Conservation (phyloP, 2,329 filamentous ascomycete species). For the Arthrocladium fulminans region DNA sequence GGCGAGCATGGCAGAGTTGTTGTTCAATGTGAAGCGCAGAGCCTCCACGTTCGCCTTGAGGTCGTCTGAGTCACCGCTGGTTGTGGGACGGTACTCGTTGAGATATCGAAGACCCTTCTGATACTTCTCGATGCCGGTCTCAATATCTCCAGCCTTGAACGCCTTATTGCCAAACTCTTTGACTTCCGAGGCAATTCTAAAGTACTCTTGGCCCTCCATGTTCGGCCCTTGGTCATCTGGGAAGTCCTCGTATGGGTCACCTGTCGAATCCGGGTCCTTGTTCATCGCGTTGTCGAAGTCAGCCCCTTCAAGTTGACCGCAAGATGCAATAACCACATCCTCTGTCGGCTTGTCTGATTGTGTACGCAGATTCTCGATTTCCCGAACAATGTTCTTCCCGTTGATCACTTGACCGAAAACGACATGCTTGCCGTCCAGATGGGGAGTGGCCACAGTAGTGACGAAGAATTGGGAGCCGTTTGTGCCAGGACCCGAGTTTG, state of each 20-base stretch:
- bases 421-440: slow-evolving; percentile 93
- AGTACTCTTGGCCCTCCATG: slow-evolving; percentile 58
- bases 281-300: slow-evolving; percentile 58
- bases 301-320: slow-evolving; percentile 70
- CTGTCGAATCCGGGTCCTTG: slow-evolving; percentile 67
- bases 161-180: slow-evolving; percentile 90
- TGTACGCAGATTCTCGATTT: slow-evolving; percentile 77
- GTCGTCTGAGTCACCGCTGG: slow-evolving; percentile 61
- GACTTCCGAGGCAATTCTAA: slow-evolving; percentile 72
- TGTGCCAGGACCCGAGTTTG: slow-evolving; percentile 91
- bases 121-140: slow-evolving; percentile 77
- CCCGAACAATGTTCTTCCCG: slow-evolving; percentile 82
- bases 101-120: slow-evolving; percentile 86
- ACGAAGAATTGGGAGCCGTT: slow-evolving; percentile 99
- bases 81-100: slow-evolving; percentile 66
- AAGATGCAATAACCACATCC: slow-evolving; percentile 70
- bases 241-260: slow-evolving; percentile 91
- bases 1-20: slow-evolving; percentile 76
- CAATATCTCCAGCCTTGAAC: slow-evolving; percentile 69
- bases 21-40: slow-evolving; percentile 77
- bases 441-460: slow-evolving; percentile 88
- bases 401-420: slow-evolving; percentile 92
- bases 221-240: slow-evolving; percentile 67
- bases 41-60: slow-evolving; percentile 58
- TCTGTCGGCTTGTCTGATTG: slow-evolving; percentile 69